Evolutionary conservation across 2,329 filamentous ascomycete genomes (phyloP), one percentile per base, ranked within the genome.

Genomic region (Chrysoporthe cubensis): DNA sequence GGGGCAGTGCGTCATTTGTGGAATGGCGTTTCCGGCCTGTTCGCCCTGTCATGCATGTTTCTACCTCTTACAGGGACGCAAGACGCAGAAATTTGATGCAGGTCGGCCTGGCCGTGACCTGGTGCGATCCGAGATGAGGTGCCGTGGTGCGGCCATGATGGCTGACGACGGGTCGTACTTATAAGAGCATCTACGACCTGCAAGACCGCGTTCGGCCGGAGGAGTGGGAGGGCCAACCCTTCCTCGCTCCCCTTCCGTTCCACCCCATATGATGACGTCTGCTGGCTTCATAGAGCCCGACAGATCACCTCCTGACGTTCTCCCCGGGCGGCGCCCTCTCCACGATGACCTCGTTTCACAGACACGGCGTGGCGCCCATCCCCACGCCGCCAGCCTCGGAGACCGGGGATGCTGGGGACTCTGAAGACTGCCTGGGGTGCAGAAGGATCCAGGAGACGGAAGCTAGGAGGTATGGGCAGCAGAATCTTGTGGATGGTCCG

Each of bases 321-420:
- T 37, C n/a, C 6, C 26, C 13, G 58, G n/a, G 13, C 11, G 48
- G 50, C 13, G 18, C n/a, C 6, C 54, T n/a, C n/a, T 59, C 54
- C 43, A 65, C 34, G 18, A 65, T 65, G 63, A 32, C 11, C 56
- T 26, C 57, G 34, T 26, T 34, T 3, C 63, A 65, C 54, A 32
- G 14, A 32, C 54, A 65, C 40, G 56, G 26, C 54, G 54, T 42
- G 11, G 34, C 44, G 9, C 60, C 60, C 3, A 43, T 66, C 8
- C 67, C 60, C n/a, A 66, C 67, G 4, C 67, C 67, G n/a, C 67
- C 67, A 57, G 59, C 67, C 11, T 69, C 67, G 6, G 56, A 69
- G 21, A 26, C 9, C 1, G 67, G 60, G 16, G 60, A 62, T 48
- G 60, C 42, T 46, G 65, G 34, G 9, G 56, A 61, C 34, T 3